These are phyloP conservation scores for Agaricus sinodeliciosus DNA, from an alignment of 768 basidiomycete genomes.

Conservation along the genomic window DNA sequence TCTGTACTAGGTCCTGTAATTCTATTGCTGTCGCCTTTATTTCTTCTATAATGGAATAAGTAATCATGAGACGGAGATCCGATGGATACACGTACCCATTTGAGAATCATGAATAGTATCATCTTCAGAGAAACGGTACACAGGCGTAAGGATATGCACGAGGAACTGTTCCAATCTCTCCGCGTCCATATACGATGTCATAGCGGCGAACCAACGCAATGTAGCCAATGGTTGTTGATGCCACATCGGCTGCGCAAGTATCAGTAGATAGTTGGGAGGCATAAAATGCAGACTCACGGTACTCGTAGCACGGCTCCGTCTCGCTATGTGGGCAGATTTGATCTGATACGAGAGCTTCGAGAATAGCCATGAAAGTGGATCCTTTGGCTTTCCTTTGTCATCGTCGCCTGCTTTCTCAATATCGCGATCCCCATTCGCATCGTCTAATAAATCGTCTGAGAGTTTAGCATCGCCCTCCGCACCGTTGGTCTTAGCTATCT, in stretches of 20 bases:
- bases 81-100: constrained; percentile 53
- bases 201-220: constrained; percentile 92
- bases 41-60: constrained; percentile 51
- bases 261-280: neutral
- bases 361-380: constrained; percentile 79
- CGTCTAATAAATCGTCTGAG: constrained; percentile 21
- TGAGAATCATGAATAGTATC: constrained; percentile 72
- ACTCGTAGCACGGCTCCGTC: constrained; percentile 45
- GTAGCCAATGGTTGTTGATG: constrained; percentile 71
- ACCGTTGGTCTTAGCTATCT: constrained; percentile 1
- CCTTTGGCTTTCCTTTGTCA: constrained; percentile 20
- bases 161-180: constrained; percentile 59
- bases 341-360: constrained; percentile 89
- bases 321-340: constrained; percentile 65
- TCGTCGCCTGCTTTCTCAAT: constrained; percentile 15
- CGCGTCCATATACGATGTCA: constrained; percentile 66
- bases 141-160: constrained; percentile 78
- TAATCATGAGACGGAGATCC: neutral
- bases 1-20: constrained; percentile 81
- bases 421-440: constrained; percentile 17
- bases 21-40: constrained; percentile 76
- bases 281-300: constrained; percentile 30
- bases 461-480: constrained; percentile 24
- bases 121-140: constrained; percentile 85
- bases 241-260: constrained; percentile 63